Percentiles rank a stretch among this genome's conserved stretches.
Conservation (phyloP, 345 rosid species). For the Eucalyptus melliodora region DNA sequence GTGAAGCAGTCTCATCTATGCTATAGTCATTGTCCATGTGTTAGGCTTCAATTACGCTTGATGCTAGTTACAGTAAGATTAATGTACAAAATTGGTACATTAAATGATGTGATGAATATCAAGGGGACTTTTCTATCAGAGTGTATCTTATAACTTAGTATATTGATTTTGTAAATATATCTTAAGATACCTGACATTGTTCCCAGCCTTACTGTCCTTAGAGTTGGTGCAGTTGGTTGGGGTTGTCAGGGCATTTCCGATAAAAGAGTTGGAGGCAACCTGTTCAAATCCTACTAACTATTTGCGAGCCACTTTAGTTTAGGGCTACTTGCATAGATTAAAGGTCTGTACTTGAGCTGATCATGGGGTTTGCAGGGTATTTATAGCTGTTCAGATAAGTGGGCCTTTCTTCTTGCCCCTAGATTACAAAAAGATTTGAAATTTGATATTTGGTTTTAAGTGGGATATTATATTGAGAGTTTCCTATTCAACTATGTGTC, state of each 20-base stretch:
- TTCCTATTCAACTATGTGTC: background rate
- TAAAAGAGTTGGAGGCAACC: background rate
- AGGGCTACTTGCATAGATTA: background rate
- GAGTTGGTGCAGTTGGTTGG: background rate
- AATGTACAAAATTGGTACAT: background rate
- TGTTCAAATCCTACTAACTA: background rate
- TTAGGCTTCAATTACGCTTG: background rate
- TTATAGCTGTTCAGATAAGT: background rate
- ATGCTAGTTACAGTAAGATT: background rate
- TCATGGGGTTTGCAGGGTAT: background rate
- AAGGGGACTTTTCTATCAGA: background rate
- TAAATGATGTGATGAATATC: background rate
- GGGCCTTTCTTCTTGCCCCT: background rate
- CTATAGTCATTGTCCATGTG: background rate
- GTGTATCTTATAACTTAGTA: background rate
- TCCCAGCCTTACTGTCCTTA: background rate
- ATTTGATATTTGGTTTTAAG: background rate
- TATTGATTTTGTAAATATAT: background rate
- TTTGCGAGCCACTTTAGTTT: background rate
- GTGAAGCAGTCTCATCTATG: background rate
- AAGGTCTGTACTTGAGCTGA: background rate
- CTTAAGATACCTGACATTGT: background rate
- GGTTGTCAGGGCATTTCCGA: background rate
- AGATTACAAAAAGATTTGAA: background rate
- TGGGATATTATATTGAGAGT: background rate